Conservation (phyloP, 2,329 filamentous ascomycete genomes). For the Apiospora saccharicola region DNA sequence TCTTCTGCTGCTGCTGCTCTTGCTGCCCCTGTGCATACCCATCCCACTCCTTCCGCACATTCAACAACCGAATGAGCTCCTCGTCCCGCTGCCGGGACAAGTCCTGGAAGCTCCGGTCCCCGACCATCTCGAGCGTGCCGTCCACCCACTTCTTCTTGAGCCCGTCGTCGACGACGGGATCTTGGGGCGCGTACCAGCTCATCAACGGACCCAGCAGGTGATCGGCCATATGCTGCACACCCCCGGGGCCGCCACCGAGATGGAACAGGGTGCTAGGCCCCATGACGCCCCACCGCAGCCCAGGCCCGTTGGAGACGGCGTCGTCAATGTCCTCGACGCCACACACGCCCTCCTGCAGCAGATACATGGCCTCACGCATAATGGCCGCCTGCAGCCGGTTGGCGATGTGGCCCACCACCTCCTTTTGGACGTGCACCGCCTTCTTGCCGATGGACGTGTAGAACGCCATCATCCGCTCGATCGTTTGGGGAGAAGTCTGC, state of each 20-base stretch:
- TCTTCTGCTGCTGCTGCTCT: conserved; percentile 11
- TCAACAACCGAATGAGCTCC: conserved; percentile 32
- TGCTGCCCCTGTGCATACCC: conserved; percentile 23
- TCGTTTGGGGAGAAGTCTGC: conserved; percentile 37
- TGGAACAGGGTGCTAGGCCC: conserved; percentile 33
- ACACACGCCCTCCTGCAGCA: conserved; percentile 32
- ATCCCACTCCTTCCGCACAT: conserved; percentile 32
- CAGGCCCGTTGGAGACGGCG: conserved; percentile 32
- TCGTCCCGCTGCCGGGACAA: conserved; percentile 32
- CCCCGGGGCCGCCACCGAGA: conserved; percentile 31
- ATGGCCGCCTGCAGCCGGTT: conserved; percentile 53
- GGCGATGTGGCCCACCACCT: conserved; percentile 51
- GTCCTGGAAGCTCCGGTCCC: conserved; percentile 29
- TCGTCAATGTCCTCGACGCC: conserved; percentile 31
- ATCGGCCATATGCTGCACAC: conserved; percentile 33
- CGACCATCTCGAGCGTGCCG: conserved; percentile 29
- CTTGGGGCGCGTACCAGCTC: conserved; percentile 33
- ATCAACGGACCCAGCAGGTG: conserved; percentile 33
- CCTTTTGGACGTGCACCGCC: conserved; percentile 48
- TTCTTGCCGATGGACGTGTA: conserved; percentile 50
- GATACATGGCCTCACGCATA: conserved; percentile 44
- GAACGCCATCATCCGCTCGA: conserved; percentile 44
- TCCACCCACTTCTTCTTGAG: conserved; percentile 33
- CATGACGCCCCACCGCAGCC: conserved; percentile 34
- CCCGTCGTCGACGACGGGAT: conserved; percentile 33